Base-by-base conservation (phyloP, 2,329 filamentous ascomycete species). In the Trichoderma afroharzianum region DNA sequence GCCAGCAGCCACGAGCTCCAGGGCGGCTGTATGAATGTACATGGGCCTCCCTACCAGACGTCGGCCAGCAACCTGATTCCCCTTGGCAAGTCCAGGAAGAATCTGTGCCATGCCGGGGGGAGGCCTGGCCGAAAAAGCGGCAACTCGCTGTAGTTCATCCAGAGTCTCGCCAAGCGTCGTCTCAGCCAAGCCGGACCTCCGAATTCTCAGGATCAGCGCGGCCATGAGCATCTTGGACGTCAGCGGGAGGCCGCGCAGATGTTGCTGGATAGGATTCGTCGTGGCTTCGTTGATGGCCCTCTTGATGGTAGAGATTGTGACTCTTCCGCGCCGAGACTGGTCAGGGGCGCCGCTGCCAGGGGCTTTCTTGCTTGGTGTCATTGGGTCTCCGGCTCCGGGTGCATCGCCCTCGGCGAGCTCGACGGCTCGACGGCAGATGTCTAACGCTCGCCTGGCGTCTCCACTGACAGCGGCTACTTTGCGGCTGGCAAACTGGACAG, bases 401-500 rank as follows among this genome's bases (percentile, higher is more conserved):
- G 80, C 72, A 50, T 95, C 92, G 63, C 92, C 87, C 81, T 99
- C 96, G 33, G 95, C 96, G 30, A 99, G 90, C 82, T 99, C 96
- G 15, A 99, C 96, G 1, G 96, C 96, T 74, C 96, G 90, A 33
- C 96, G 90, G 80, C 97, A 99, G 72, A 99, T 98, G 77, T 99
- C 96, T 24, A 99, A 86, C 1, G 95, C 96, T 74, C 96, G 90
- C 71, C 96, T 88, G 21, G 96, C 96, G 77, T 99, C 96, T 72
- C 96, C 97, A 74, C 93, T 97, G 58, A 99, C 97, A 50, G 96
- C 95, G 6, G 96, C 96, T 36, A 99, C 96, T 82, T 99, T 99
- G 73, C 96, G 90, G 76, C 93, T 95, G 4, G 96, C 96, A 78
- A 99, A 99, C 81, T 98, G 95, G 63, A 99, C 89, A 15, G 96